Conservation (phyloP, 495 filamentous ascomycete species). For the Staphylotrichum longicolle region DNA sequence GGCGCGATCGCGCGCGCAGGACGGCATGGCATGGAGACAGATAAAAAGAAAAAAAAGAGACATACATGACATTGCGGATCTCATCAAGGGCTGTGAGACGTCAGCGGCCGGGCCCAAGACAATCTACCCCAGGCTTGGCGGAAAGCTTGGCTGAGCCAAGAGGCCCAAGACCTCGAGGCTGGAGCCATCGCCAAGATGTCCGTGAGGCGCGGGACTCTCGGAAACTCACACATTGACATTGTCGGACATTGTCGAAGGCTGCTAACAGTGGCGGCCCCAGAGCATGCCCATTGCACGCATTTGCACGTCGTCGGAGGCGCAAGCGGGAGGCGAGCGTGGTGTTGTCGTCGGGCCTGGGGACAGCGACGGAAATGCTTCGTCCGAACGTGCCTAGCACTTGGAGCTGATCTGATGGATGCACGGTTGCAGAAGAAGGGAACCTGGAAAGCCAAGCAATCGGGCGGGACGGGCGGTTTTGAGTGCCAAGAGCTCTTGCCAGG, state of each 20-base stretch:
- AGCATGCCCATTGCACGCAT: constrained; percentile 7
- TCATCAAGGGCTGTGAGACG: constrained; percentile 39
- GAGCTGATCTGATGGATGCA: not conserved
- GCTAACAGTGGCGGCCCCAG: not conserved
- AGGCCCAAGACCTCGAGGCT: constrained; percentile 18
- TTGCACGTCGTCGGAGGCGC: not conserved
- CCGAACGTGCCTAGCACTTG: not conserved
- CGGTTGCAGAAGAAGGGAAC: constrained; percentile 17
- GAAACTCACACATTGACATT: constrained; percentile 22
- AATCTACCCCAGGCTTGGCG: constrained; percentile 37
- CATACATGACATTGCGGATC: constrained; percentile 43
- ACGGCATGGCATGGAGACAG: not conserved
- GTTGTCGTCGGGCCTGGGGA: too few relatives aligned
- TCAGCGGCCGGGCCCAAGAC: constrained; percentile 26
- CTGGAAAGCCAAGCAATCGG: constrained; percentile 16
- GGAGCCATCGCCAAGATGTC: constrained; percentile 26
- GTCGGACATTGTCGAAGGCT: constrained; percentile 13
- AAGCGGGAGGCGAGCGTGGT: not conserved
- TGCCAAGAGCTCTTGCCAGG: constrained; percentile 25
- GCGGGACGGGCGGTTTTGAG: constrained; percentile 24
- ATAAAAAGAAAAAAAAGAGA: constrained; percentile 12
- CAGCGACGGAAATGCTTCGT: not conserved
- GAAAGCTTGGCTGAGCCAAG: constrained; percentile 39
- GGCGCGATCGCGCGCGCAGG: not conserved
- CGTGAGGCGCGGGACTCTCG: not conserved